phyloP scores from a whole-genome alignment of 805 yeast species.

The Zygotorulaspora chibaensis region DNA sequence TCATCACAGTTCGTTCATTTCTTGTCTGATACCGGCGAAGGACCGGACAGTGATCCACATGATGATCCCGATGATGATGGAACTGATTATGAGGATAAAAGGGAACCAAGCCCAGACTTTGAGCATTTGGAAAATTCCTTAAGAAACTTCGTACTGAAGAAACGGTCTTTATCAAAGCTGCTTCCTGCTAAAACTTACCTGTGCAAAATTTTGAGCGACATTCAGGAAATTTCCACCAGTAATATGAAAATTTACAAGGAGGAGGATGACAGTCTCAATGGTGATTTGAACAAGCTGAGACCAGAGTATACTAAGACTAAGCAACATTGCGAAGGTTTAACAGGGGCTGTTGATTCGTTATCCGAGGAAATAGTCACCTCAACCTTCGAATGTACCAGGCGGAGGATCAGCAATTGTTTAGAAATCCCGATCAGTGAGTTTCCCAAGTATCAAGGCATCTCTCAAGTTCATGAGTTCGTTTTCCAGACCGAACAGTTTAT shows the following conservation, averaged over 20 bases:
- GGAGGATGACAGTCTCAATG: conserved; percentile 45
- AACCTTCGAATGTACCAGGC: conserved; percentile 58
- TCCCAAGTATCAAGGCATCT: conserved; percentile 54
- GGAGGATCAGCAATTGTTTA: conserved; percentile 49
- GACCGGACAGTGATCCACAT: conserved; percentile 35
- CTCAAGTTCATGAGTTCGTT: conserved; percentile 67
- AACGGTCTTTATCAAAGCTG: conserved; percentile 81
- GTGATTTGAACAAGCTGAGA: conserved; percentile 50
- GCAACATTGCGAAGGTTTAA: conserved; percentile 48
- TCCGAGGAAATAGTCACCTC: conserved; percentile 57
- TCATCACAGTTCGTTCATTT: conserved; percentile 92
- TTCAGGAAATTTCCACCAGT: conserved; percentile 53
- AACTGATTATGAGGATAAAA: conserved; percentile 30
- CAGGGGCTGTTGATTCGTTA: conserved; percentile 55
- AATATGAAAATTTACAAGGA: conserved; percentile 53
- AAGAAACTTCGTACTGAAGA: conserved; percentile 81
- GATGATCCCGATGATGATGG: conserved; percentile 37
- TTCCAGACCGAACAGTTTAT: conserved; percentile 62
- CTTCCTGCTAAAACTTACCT: conserved; percentile 91
- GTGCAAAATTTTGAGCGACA: conserved; percentile 61
- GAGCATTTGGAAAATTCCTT: conserved; percentile 81
- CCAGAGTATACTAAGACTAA: conserved; percentile 61
- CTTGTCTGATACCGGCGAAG: conserved; percentile 60
- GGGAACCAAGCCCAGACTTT: conserved; percentile 56
- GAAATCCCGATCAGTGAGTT: conserved; percentile 35